Base-by-base conservation (phyloP, 345 rosid genomes). In the Populus ilicifolia region DNA sequence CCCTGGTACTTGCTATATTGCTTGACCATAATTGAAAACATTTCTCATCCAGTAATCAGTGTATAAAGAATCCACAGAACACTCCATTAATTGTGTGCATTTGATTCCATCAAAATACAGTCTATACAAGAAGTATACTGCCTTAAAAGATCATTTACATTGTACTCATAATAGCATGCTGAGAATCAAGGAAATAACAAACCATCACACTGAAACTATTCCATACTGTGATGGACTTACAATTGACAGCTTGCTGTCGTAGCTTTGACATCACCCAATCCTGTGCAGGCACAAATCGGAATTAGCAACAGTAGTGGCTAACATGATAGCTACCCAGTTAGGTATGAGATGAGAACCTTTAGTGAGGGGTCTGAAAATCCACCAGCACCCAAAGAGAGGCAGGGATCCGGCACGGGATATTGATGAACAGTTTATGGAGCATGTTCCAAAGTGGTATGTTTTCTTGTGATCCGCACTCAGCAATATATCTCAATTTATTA, bases 211-310 rank as follows among this genome's bases (percentile, higher is more conserved):
- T 71, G 5, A 39, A 69, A 35, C 21, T 36, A 46, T 11, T 30
- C 35, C 30, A 46, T 39, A 35, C 52, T 67, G 4, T 11, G 46
- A 67, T 44, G 71, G 41, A 85, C 93, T 86, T 84, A 94, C 95
- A 86, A 78, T 59, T 81, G 82, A 84, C 83, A 75, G 85, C 71
- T 80, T 90, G 94, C 46, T 87, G 94, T 77, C 94, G 97, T 74
- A 88, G 90, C 86, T 92, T 92, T 78, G 97, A 98, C 96, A 91
- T 96, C 84, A 93, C 98, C 98, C 99, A 96, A 72, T 92, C 91
- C 98, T 93, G 83, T 68, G 72, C 23, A 78, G 56, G 75, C 73
- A 83, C 44, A 83, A 77, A 56, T 68, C 44, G 79, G 79, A 73
- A 63, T 83, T 72, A 79, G 77, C 27, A 52, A 74, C 27, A 3